Evolutionary conservation across 441 rosid species (phyloP).

Genomic region (Gossypium laxum): DNA sequence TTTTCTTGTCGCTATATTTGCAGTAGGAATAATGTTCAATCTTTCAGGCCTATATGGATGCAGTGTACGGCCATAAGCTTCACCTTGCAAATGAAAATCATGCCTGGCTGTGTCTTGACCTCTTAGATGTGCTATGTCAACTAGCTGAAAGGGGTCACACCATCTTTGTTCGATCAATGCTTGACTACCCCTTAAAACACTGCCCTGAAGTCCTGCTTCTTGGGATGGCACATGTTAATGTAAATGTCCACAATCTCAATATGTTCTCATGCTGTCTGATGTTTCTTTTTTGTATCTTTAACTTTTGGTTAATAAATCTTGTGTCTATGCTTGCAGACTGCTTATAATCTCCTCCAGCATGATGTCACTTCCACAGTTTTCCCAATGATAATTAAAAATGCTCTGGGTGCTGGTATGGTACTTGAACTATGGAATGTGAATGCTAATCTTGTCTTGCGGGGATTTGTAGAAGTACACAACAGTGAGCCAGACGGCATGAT

Average conservation of each 20-base stretch:
- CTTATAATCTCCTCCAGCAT: slow-evolving; percentile 66
- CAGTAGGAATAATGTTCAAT: slow-evolving; percentile 18
- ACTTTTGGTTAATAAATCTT: slow-evolving; percentile 13
- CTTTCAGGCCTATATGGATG: slow-evolving; percentile 59
- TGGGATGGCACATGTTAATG: slow-evolving; percentile 78
- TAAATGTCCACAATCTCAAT: slow-evolving; percentile 22
- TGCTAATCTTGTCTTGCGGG: slow-evolving; percentile 62
- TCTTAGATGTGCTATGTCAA: slow-evolving; percentile 74
- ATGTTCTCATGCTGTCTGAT: neutral
- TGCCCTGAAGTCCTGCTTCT: slow-evolving; percentile 83
- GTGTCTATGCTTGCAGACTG: slow-evolving; percentile 54
- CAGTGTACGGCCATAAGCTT: slow-evolving; percentile 56
- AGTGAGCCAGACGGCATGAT: slow-evolving; percentile 47
- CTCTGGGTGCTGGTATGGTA: slow-evolving; percentile 44
- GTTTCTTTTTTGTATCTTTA: neutral
- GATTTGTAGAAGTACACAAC: slow-evolving; percentile 48
- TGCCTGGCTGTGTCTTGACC: slow-evolving; percentile 91
- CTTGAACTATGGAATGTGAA: slow-evolving; percentile 72
- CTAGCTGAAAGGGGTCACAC: slow-evolving; percentile 83
- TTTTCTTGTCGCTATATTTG: slow-evolving; percentile 6
- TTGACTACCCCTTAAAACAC: slow-evolving; percentile 71
- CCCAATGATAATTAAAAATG: slow-evolving; percentile 49
- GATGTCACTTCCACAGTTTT: slow-evolving; percentile 61
- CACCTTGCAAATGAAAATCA: slow-evolving; percentile 63
- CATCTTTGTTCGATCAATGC: slow-evolving; percentile 49